Percentiles rank a stretch among this genome's conserved stretches.
Evolutionary conservation across 192 early-diverging fungal species (phyloP).

Genomic region (Coemansia sp.): DNA sequence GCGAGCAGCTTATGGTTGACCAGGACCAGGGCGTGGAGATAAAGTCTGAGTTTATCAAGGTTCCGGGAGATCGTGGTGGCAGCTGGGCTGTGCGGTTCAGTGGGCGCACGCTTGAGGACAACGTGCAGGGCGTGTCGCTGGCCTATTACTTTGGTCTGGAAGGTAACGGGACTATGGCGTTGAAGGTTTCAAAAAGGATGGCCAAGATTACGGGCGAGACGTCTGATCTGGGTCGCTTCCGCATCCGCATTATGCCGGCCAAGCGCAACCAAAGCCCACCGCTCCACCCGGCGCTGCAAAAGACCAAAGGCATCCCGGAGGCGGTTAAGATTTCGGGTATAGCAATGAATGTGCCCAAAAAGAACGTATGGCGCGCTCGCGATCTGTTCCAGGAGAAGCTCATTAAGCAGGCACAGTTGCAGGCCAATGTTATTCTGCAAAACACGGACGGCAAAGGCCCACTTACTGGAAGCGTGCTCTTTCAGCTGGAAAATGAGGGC

Average conservation of each 20-base stretch:
- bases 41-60: slow-evolving; percentile 27
- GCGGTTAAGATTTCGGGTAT: slow-evolving; percentile 17
- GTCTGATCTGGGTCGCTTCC: slow-evolving; percentile 72
- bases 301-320: slow-evolving; percentile 9
- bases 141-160: slow-evolving; percentile 82
- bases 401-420: slow-evolving; percentile 11
- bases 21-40: slow-evolving; percentile 36
- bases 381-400: slow-evolving; percentile 28
- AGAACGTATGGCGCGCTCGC: slow-evolving; percentile 37
- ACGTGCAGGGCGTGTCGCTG: slow-evolving; percentile 56
- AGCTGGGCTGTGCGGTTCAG: slow-evolving; percentile 58
- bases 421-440: slow-evolving; percentile 12
- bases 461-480: slow-evolving; percentile 57
- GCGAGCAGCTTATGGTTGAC: slow-evolving; percentile 59
- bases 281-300: slow-evolving; percentile 10
- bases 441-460: slow-evolving; percentile 44
- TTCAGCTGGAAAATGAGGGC: slow-evolving; percentile 57
- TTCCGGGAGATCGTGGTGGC: slow-evolving; percentile 59
- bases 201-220: slow-evolving; percentile 59
- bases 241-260: slow-evolving; percentile 34
- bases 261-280: slow-evolving; percentile 22
- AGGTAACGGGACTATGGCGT: slow-evolving; percentile 63
- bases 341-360: slow-evolving; percentile 23
- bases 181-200: slow-evolving; percentile 36
- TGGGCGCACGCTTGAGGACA: slow-evolving; percentile 58